Conservation (phyloP, 768 basidiomycete species). For the Clavaria fumosa region DNA sequence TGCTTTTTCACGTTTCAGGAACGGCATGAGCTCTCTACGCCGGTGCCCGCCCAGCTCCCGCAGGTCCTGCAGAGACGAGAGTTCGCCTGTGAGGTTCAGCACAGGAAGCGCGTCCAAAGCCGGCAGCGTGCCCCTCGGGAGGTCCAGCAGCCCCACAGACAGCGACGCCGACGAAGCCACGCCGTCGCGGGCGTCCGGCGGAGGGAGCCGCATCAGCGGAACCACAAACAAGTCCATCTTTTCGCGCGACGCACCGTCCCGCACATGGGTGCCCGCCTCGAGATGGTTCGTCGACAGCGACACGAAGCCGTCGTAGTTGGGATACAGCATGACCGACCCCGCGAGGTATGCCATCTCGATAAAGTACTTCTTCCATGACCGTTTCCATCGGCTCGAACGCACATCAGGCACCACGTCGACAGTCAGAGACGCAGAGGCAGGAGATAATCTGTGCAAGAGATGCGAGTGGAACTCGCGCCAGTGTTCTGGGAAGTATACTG, state of each 20-base stretch:
- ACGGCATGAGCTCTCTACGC: constrained; percentile 21
- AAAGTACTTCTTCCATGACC: constrained; percentile 82
- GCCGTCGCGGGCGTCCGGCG: constrained; percentile 8
- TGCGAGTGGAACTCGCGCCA: constrained; percentile 82
- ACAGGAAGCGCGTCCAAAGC: constrained; percentile 41
- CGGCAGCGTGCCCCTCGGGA: constrained; percentile 42
- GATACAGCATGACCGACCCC: constrained; percentile 82
- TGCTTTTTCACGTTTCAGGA: no score
- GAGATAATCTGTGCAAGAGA: constrained; percentile 55
- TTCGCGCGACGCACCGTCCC: constrained; percentile 34
- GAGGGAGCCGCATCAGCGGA: constrained; percentile 48
- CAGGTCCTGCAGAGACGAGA: constrained; percentile 24
- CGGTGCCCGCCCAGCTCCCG: constrained; percentile 20
- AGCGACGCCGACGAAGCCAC: no score
- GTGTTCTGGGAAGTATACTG: constrained; percentile 77
- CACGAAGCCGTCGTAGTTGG: constrained; percentile 55
- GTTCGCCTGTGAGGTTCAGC: constrained; percentile 46
- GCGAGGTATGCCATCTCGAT: constrained; percentile 73
- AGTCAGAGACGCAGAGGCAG: constrained; percentile 24
- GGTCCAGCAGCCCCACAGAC: constrained; percentile 31
- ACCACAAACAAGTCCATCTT: constrained; percentile 52
- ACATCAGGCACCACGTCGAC: constrained; percentile 50
- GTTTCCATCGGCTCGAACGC: constrained; percentile 67
- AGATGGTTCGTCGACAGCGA: constrained; percentile 87
- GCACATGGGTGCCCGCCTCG: constrained; percentile 72